These are phyloP conservation scores for Sclerotinia borealis DNA, from an alignment of 2,329 filamentous ascomycete genomes.

Conservation along the genomic window DNA sequence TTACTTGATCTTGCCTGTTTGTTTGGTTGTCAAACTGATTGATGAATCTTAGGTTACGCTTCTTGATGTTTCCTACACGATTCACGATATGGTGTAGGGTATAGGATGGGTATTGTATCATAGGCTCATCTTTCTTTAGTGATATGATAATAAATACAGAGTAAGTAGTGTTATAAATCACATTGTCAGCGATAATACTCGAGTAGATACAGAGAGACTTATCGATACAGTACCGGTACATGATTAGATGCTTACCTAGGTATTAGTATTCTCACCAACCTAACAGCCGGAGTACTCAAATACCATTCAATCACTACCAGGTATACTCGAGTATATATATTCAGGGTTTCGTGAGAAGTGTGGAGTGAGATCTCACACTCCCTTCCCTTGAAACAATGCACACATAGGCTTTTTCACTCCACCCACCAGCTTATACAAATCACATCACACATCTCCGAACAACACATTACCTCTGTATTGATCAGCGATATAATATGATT, in stretches of 20 bases:
- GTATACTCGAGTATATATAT: not conserved
- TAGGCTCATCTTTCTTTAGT: not conserved
- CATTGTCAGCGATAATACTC: not conserved
- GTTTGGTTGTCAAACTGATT: not conserved
- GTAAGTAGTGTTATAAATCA: not conserved
- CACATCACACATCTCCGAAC: not conserved
- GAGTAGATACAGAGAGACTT: not conserved
- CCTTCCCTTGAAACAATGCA: not conserved
- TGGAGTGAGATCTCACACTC: not conserved
- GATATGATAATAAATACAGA: not conserved
- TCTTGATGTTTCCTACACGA: not conserved
- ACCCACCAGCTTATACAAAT: too few species aligned
- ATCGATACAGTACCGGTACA: not conserved
- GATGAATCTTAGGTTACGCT: too few species aligned
- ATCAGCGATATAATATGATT: not conserved
- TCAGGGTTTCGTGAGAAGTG: not conserved
- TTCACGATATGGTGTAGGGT: not conserved
- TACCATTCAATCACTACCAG: not conserved
- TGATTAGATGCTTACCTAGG: not conserved
- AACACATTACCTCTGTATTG: too few species aligned
- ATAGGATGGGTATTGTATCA: too few species aligned
- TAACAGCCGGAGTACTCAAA: not conserved
- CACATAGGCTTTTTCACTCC: not conserved
- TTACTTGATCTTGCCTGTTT: too few species aligned
- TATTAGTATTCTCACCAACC: not conserved